A percentile compares a stretch with the other conserved stretches of the same genome.
phyloP scores from a whole-genome alignment of 352 stramenopile species.

The Peronosclerospora sorghi region DNA sequence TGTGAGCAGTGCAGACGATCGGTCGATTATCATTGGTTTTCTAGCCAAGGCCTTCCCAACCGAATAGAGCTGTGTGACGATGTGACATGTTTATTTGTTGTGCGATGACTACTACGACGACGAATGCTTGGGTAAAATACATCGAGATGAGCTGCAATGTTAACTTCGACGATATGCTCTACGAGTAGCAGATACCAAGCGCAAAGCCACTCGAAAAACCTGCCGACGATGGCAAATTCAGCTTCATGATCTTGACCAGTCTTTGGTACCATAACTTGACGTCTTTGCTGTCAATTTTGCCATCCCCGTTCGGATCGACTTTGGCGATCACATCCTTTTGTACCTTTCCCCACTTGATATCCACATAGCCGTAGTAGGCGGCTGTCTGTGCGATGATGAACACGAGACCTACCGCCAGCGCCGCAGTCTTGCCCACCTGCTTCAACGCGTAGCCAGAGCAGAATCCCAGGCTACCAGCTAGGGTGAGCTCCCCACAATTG shows the following conservation, averaged over 20 bases:
- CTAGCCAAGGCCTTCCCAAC: constrained; percentile 61
- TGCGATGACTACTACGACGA: background rate
- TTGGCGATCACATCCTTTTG: constrained; percentile 74
- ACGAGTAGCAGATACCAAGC: constrained; percentile 54
- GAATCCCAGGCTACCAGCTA: constrained; percentile 62
- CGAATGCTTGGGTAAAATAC: background rate
- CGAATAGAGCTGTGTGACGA: no score
- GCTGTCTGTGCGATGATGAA: constrained; percentile 76
- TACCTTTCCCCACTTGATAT: constrained; percentile 86
- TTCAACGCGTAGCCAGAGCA: constrained; percentile 81
- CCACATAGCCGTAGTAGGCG: constrained; percentile 78
- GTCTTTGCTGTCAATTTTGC: constrained; percentile 78
- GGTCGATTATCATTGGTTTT: constrained; percentile 69
- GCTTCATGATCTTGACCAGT: constrained; percentile 58
- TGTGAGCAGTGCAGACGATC: constrained; percentile 53
- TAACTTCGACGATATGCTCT: constrained; percentile 3
- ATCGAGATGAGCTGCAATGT: no score
- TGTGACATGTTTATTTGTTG: no score
- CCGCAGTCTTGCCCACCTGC: constrained; percentile 69
- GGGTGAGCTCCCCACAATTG: constrained; percentile 56
- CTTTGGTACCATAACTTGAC: constrained; percentile 67
- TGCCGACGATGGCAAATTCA: constrained; percentile 74
- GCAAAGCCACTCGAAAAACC: constrained; percentile 71
- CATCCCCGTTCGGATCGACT: constrained; percentile 76
- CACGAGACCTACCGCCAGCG: constrained; percentile 56